These are phyloP conservation scores for Linderniella brevidens DNA, from an alignment of 257 asterid species.

Conservation along the genomic window DNA sequence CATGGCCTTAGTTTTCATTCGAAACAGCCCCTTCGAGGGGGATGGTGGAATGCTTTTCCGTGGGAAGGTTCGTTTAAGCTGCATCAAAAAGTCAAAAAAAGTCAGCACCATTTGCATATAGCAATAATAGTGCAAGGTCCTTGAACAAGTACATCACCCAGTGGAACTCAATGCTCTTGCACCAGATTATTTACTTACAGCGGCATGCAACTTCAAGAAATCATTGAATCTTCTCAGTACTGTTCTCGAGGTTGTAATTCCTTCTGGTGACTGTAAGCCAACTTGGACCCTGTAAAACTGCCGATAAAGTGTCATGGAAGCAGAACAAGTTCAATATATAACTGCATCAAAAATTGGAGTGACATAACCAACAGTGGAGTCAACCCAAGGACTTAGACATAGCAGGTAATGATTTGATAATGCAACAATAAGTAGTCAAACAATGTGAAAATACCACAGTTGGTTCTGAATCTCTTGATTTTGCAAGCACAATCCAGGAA, in stretches of 20 bases:
- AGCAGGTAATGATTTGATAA: too few relatives aligned
- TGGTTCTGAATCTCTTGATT: conserved; percentile 89
- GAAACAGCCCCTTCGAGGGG: conserved; percentile 84
- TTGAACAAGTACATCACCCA: too few relatives aligned
- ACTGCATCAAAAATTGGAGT: background rate
- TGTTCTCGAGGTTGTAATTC: conserved; percentile 63
- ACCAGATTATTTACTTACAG: conserved; percentile 39
- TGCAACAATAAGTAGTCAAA: conserved; percentile 5
- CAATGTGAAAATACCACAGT: conserved; percentile 57
- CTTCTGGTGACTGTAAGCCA: conserved; percentile 87
- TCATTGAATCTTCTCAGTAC: conserved; percentile 89
- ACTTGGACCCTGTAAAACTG: conserved; percentile 98
- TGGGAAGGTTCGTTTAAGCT: conserved; percentile 73
- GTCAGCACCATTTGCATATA: conserved; percentile 9
- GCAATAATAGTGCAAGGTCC: conserved; percentile 4
- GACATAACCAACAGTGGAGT: too few relatives aligned
- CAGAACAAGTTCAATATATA: background rate
- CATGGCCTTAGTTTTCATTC: conserved; percentile 69
- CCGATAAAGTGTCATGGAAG: conserved; percentile 2
- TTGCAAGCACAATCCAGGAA: conserved; percentile 88
- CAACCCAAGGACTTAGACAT: too few relatives aligned
- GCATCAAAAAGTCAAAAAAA: conserved; percentile 18
- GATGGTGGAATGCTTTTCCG: conserved; percentile 59
- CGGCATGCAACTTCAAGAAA: conserved; percentile 76
- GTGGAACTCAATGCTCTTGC: too few relatives aligned